phyloP scores from a whole-genome alignment of 257 asterid genomes.

The Knoxia roxburghii region DNA sequence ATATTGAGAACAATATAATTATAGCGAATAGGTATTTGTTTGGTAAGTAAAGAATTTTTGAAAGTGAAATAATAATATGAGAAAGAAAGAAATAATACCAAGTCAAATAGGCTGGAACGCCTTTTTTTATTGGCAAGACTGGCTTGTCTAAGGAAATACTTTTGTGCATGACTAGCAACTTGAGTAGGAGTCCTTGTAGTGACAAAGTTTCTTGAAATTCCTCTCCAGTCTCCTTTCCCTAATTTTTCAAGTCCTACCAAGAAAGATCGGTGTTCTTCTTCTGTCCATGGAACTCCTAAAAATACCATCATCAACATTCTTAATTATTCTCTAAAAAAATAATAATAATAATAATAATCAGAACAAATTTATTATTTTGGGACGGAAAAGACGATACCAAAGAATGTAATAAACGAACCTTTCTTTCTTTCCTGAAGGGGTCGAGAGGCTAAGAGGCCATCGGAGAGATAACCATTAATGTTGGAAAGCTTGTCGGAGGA shows the following conservation, averaged over 20 bases:
- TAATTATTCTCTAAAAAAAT: no score
- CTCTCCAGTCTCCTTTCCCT: slow-evolving; percentile 91
- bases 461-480: slow-evolving; percentile 54
- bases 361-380: no score
- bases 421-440: slow-evolving; percentile 47
- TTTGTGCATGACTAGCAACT: slow-evolving; percentile 87
- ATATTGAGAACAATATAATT: no score
- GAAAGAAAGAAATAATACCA: slow-evolving; percentile 33
- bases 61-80: no score
- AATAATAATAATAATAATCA: no score
- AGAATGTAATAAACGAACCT: slow-evolving; percentile 29
- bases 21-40: no score
- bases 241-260: slow-evolving; percentile 54
- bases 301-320: background rate
- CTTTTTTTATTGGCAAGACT: slow-evolving; percentile 43
- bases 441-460: slow-evolving; percentile 34
- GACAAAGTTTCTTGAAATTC: slow-evolving; percentile 69
- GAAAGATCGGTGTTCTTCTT: slow-evolving; percentile 66
- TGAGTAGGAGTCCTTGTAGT: slow-evolving; percentile 74
- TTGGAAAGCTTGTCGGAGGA: slow-evolving; percentile 24
- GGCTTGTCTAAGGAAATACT: slow-evolving; percentile 59
- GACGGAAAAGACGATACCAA: no score
- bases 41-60: no score
- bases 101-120: slow-evolving; percentile 75
- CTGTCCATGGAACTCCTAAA: slow-evolving; percentile 81